Percentiles rank a stretch among this genome's conserved stretches.
These are phyloP conservation scores for Nakazawaea populi DNA, from an alignment of 805 yeast species.

Conservation along the genomic window DNA sequence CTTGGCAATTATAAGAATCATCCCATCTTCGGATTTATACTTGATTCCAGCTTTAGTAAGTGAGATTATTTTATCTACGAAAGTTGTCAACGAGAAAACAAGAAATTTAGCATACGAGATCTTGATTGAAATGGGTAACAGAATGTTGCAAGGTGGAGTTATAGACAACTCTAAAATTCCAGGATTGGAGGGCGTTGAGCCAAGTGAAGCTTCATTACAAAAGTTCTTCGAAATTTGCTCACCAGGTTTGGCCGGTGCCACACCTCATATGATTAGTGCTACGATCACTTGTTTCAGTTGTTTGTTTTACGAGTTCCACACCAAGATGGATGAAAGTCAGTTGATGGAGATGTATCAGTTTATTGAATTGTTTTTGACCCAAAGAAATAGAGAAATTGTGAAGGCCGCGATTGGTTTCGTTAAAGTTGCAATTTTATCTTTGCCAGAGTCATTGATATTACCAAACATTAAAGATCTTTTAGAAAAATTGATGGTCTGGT, in stretches of 20 bases:
- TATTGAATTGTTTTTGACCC: slow-evolving; percentile 83
- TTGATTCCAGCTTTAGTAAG: slow-evolving; percentile 81
- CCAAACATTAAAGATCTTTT: slow-evolving; percentile 62
- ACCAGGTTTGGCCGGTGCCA: slow-evolving; percentile 93
- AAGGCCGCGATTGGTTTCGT: slow-evolving; percentile 92
- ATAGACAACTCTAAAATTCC: slow-evolving; percentile 61
- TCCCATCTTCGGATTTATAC: slow-evolving; percentile 61
- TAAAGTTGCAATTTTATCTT: slow-evolving; percentile 77
- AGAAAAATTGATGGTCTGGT: slow-evolving; percentile 78
- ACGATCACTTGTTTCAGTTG: slow-evolving; percentile 87
- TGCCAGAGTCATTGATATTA: slow-evolving; percentile 73
- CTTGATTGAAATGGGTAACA: slow-evolving; percentile 73
- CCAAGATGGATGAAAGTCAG: slow-evolving; percentile 50
- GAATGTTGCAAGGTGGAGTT: slow-evolving; percentile 64
- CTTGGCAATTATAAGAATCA: slow-evolving; percentile 46
- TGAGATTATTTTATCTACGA: slow-evolving; percentile 85
- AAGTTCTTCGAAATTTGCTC: slow-evolving; percentile 90
- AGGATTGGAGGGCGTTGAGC: slow-evolving; percentile 62
- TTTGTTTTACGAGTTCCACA: slow-evolving; percentile 79
- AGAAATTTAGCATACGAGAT: slow-evolving; percentile 75
- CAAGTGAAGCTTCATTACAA: slow-evolving; percentile 59
- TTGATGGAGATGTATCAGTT: slow-evolving; percentile 77
- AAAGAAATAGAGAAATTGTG: slow-evolving; percentile 88
- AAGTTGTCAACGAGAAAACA: slow-evolving; percentile 89
- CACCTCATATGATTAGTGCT: slow-evolving; percentile 97